Conservation (phyloP, 2,329 filamentous ascomycete genomes). For the Gnomoniopsis smithogilvyi region DNA sequence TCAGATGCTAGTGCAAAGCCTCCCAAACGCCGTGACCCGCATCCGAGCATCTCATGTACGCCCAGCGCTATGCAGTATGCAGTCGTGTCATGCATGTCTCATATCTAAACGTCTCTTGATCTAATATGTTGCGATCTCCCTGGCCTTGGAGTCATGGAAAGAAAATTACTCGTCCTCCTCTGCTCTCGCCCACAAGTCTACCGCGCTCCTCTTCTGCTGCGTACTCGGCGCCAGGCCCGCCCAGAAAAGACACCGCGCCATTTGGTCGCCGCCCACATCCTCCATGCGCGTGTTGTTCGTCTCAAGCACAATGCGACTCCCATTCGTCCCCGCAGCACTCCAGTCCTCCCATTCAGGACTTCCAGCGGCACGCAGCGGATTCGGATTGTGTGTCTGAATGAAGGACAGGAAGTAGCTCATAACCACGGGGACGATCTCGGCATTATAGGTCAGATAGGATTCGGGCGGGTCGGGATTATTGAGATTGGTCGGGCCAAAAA, state of each 20-base stretch:
- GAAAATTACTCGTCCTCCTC: not conserved
- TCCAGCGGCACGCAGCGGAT: slow-evolving; percentile 28
- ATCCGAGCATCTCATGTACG: not conserved
- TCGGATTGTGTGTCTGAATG: slow-evolving; percentile 42
- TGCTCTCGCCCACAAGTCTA: slow-evolving; percentile 25
- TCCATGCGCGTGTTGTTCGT: slow-evolving; percentile 39
- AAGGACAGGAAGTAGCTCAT: slow-evolving; percentile 52
- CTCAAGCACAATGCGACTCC: slow-evolving; percentile 37
- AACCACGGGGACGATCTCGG: slow-evolving; percentile 40
- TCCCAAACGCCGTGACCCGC: not conserved
- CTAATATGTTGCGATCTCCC: not conserved
- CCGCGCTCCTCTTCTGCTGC: slow-evolving; percentile 26
- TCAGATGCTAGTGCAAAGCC: not conserved
- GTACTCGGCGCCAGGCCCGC: slow-evolving; percentile 30
- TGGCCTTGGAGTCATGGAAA: not conserved
- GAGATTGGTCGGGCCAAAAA: slow-evolving; percentile 44
- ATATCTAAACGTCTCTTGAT: not conserved
- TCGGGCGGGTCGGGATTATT: slow-evolving; percentile 23
- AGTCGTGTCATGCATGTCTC: not conserved
- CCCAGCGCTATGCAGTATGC: not conserved
- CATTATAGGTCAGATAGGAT: slow-evolving; percentile 44
- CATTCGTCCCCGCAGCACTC: slow-evolving; percentile 25
- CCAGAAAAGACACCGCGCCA: slow-evolving; percentile 40
- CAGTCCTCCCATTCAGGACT: slow-evolving; percentile 41
- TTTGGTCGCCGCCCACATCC: slow-evolving; percentile 30